A percentile compares a stretch with the other conserved stretches of the same genome.
These are phyloP conservation scores for Sideroxylon spinosum DNA, from an alignment of 179 eudicot genomes.

Conservation along the genomic window DNA sequence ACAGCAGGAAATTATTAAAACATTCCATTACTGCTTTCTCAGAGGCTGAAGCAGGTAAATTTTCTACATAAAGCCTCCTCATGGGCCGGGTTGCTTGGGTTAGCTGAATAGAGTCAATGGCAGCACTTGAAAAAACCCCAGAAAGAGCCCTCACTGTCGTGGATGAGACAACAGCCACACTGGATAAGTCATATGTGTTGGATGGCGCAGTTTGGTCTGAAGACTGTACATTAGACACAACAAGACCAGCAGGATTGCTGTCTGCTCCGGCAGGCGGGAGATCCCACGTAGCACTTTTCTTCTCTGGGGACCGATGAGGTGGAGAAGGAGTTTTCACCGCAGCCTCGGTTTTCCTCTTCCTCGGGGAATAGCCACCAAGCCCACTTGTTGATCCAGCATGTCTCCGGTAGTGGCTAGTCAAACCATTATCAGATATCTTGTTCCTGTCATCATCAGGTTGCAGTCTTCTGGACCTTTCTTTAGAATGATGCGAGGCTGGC, in stretches of 20 bases:
- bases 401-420: slow-evolving; percentile 45
- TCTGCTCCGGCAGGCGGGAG: slow-evolving; percentile 45
- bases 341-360: slow-evolving; percentile 85
- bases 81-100: slow-evolving; percentile 96
- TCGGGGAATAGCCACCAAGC: slow-evolving; percentile 95
- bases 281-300: slow-evolving; percentile 72
- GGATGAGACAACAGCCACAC: slow-evolving; percentile 39
- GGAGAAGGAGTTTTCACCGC: slow-evolving; percentile 88
- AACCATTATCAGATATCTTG: slow-evolving; percentile 51
- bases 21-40: slow-evolving; percentile 77
- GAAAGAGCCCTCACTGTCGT: slow-evolving; percentile 34
- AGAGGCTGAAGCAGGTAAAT: slow-evolving; percentile 68
- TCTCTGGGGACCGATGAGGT: slow-evolving; percentile 74
- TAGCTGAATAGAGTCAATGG: slow-evolving; percentile 73
- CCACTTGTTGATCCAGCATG: slow-evolving; percentile 62
- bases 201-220: slow-evolving; percentile 38
- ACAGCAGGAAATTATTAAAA: slow-evolving; percentile 57
- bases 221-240: slow-evolving; percentile 35
- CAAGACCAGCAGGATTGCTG: slow-evolving; percentile 25
- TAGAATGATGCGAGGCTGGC: slow-evolving; percentile 40
- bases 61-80: slow-evolving; percentile 93
- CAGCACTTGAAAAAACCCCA: slow-evolving; percentile 37
- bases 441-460: slow-evolving; percentile 57
- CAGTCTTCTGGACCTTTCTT: slow-evolving; percentile 51
- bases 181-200: slow-evolving; percentile 34